Conservation (phyloP, 1,284 basidiomycete genomes). For the Heliocybe sulcata region DNA sequence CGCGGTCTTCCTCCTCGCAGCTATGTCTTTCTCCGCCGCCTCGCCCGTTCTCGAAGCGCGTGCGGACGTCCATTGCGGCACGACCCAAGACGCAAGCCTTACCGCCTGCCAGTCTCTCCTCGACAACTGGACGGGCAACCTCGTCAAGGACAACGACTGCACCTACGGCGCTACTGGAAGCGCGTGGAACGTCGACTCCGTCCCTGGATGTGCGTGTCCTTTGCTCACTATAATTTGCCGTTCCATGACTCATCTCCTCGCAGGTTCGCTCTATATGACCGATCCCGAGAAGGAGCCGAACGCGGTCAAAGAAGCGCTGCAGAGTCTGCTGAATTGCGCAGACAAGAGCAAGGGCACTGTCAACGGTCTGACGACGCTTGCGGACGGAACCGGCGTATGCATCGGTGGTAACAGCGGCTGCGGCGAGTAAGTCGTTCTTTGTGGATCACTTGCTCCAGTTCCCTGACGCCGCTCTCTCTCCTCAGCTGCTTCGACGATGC, state of each 20-base stretch:
- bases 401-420: neutral
- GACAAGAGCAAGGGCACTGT: neutral
- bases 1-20: neutral
- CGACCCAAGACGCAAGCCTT: neutral
- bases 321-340: neutral
- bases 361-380: neutral
- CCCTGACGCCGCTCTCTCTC: neutral
- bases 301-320: neutral
- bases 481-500: neutral
- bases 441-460: neutral
- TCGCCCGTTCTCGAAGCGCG: neutral
- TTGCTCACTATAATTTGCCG: neutral
- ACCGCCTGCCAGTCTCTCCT: neutral
- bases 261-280: neutral
- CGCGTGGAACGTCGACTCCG: neutral
- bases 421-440: neutral
- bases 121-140: neutral
- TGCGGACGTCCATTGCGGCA: neutral
- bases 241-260: neutral
- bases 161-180: neutral
- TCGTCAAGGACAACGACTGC: neutral
- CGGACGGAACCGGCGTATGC: neutral
- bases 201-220: neutral
- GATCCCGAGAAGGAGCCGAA: neutral
- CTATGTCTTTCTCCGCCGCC: neutral